phyloP scores from a whole-genome alignment of 2,329 filamentous ascomycete species.

The Coleophoma crateriformis region DNA sequence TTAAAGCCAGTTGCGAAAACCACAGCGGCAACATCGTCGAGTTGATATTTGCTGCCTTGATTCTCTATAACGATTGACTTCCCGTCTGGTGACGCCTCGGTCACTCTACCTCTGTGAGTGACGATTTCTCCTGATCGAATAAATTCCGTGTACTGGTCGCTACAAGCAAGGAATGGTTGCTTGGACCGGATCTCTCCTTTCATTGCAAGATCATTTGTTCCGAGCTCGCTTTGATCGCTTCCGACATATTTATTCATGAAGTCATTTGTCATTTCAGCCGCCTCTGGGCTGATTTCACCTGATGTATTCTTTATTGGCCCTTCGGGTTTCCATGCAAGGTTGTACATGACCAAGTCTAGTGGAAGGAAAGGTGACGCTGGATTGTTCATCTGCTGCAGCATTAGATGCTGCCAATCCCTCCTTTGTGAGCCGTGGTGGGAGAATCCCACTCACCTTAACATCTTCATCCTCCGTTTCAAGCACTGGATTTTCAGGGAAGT shows the following conservation, averaged over 20 bases:
- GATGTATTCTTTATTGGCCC: conserved; percentile 56
- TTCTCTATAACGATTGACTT: conserved; percentile 21
- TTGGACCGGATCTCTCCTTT: conserved; percentile 23
- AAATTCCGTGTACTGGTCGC: conserved; percentile 68
- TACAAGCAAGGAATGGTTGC: conserved; percentile 64
- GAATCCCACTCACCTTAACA: conserved; percentile 8
- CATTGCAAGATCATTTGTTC: conserved; percentile 25
- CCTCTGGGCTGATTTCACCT: conserved; percentile 56
- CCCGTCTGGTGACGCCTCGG: not conserved
- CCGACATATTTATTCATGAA: conserved; percentile 44
- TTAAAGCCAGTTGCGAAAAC: conserved; percentile 74
- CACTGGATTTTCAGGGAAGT: conserved; percentile 23
- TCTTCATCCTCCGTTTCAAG: conserved; percentile 30
- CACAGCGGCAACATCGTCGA: conserved; percentile 59
- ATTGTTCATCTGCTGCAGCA: conserved; percentile 14
- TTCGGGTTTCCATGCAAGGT: conserved; percentile 54
- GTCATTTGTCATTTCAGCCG: conserved; percentile 47
- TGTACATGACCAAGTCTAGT: conserved; percentile 67
- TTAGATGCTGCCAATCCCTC: not conserved
- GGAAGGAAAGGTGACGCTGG: conserved; percentile 61
- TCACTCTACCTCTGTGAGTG: conserved; percentile 23
- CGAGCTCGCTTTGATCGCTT: conserved; percentile 46
- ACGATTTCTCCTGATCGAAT: conserved; percentile 59
- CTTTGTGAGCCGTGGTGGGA: too few relatives aligned
- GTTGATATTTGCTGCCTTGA: conserved; percentile 18